Conservation (phyloP, 768 basidiomycete species). For the Panus rudis region DNA sequence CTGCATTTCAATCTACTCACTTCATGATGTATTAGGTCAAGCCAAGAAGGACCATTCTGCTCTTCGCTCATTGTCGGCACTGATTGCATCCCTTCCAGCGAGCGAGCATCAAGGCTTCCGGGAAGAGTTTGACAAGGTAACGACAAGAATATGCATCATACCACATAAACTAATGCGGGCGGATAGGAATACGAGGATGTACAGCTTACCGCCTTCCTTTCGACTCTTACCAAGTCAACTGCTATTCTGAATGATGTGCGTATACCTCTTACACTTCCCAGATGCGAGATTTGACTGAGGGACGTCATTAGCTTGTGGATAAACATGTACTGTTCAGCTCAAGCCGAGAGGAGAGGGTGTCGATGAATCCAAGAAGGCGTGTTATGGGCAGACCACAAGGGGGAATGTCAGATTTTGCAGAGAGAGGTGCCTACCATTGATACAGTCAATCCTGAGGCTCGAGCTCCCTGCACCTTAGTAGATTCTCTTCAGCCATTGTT, state of each 20-base stretch:
- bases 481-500: too few relatives aligned
- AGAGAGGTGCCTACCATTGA: too few relatives aligned
- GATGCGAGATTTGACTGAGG: constrained; percentile 5
- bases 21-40: constrained; percentile 39
- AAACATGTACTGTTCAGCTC: constrained; percentile 63
- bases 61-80: constrained; percentile 76
- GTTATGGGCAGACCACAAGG: constrained; percentile 45
- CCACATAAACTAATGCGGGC: background rate
- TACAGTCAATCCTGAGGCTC: too few relatives aligned
- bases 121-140: constrained; percentile 82
- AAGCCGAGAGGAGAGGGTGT: constrained; percentile 45
- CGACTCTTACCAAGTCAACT: constrained; percentile 82
- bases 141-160: background rate
- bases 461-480: too few relatives aligned
- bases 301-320: constrained; percentile 57
- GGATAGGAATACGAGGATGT: constrained; percentile 92
- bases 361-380: constrained; percentile 37
- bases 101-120: constrained; percentile 78
- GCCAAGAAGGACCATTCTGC: constrained; percentile 73
- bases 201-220: constrained; percentile 84
- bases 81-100: constrained; percentile 84
- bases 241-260: constrained; percentile 85
- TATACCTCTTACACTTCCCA: constrained; percentile 4
- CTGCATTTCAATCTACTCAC: background rate
- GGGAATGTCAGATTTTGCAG: too few relatives aligned